A percentile compares a stretch with the other conserved stretches of the same genome.
Conservation (phyloP, 306 rosid genomes). For the Mimosa bimucronata region DNA sequence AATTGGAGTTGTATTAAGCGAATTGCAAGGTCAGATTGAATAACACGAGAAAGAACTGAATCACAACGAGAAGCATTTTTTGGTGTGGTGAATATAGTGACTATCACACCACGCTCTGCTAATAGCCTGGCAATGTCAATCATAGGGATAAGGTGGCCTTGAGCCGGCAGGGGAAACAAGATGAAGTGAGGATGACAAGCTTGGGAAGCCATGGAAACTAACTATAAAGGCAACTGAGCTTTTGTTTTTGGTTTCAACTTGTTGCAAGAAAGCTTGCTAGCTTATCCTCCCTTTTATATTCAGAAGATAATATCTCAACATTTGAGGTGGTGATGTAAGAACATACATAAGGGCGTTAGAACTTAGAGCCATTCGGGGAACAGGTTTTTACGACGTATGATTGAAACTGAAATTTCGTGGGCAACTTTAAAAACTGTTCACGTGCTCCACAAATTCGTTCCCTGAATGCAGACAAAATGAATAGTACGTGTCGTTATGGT, state of each 20-base stretch:
- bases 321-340: not conserved
- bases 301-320: not conserved
- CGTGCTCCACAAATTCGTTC: not conserved
- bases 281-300: not conserved
- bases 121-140: conserved; percentile 48
- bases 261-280: not conserved
- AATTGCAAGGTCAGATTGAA: conserved; percentile 41
- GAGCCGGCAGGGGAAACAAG: conserved; percentile 46
- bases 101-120: conserved; percentile 42
- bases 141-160: conserved; percentile 51
- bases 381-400: not conserved
- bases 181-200: conserved; percentile 28
- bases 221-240: not conserved
- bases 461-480: not conserved
- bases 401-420: not conserved
- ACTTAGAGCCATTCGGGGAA: no score
- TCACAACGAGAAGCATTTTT: conserved; percentile 42
- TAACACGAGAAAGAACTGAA: conserved; percentile 40
- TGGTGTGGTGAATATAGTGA: conserved; percentile 54
- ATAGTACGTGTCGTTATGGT: no score
- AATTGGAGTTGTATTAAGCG: conserved; percentile 18
- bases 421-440: not conserved
- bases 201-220: not conserved
- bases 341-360: not conserved
- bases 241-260: not conserved